A percentile compares a stretch with the other conserved stretches of the same genome.
These are phyloP conservation scores for Solanum bukasovii DNA, from an alignment of 257 asterid genomes.

Conservation along the genomic window DNA sequence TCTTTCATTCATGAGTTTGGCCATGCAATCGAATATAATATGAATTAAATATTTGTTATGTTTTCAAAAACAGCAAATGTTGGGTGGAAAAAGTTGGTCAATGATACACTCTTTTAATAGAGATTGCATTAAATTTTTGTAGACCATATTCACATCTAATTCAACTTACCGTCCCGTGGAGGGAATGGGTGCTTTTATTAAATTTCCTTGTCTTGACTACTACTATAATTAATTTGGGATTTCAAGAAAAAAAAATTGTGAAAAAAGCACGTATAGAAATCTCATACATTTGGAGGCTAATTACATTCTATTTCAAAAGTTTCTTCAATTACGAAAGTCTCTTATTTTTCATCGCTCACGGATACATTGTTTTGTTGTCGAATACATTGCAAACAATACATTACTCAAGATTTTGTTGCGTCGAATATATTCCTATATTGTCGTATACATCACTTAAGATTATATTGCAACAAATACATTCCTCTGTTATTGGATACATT, in stretches of 20 bases:
- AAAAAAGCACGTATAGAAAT: neutral
- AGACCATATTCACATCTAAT: neutral
- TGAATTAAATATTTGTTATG: neutral
- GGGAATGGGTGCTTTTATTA: neutral
- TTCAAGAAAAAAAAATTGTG: neutral
- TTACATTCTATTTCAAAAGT: neutral
- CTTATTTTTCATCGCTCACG: too few species aligned
- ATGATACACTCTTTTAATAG: neutral
- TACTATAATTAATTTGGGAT: neutral
- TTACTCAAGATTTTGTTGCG: neutral
- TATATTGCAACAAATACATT: neutral
- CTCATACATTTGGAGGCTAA: too few species aligned
- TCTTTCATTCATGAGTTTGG: neutral
- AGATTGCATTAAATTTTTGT: neutral
- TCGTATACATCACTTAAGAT: neutral
- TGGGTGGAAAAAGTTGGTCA: neutral
- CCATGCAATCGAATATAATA: neutral
- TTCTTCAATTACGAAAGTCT: too few species aligned
- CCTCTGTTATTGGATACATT: too few species aligned
- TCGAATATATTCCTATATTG: neutral
- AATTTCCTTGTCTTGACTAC: neutral
- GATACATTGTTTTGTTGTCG: too few species aligned
- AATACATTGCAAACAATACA: neutral
- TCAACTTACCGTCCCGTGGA: neutral
- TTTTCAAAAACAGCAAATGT: neutral